phyloP scores from a whole-genome alignment of 2,329 filamentous ascomycete species.

The Lasiodiplodia sp. region DNA sequence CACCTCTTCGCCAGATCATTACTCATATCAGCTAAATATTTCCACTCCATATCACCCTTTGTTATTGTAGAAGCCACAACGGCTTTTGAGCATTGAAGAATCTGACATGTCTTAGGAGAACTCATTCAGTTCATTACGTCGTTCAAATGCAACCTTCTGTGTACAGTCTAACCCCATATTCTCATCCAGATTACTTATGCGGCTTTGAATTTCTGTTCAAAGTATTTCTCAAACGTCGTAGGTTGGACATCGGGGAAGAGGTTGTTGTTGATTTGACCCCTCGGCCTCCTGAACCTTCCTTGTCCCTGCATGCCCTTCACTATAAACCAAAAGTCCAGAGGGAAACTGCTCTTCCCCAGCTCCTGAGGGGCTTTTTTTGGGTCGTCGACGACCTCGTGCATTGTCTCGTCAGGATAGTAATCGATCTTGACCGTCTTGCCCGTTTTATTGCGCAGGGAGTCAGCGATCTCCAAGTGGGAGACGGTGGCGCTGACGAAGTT shows the following conservation, averaged over 20 bases:
- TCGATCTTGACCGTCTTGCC: slow-evolving; percentile 33
- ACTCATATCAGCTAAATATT: too few species aligned
- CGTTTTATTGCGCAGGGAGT: slow-evolving; percentile 35
- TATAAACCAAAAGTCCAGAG: slow-evolving; percentile 39
- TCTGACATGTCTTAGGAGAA: too few species aligned
- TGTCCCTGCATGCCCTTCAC: slow-evolving; percentile 36
- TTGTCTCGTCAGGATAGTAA: slow-evolving; percentile 30
- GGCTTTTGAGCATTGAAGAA: too few species aligned
- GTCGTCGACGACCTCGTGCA: slow-evolving; percentile 33
- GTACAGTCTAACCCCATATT: neutral
- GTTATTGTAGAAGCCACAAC: too few species aligned
- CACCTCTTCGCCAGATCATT: too few species aligned
- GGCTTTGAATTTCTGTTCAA: slow-evolving; percentile 11
- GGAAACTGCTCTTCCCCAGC: slow-evolving; percentile 33
- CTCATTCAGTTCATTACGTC: neutral
- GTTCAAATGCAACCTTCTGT: neutral
- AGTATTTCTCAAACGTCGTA: slow-evolving; percentile 23
- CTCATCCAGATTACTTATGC: neutral
- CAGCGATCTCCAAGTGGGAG: slow-evolving; percentile 35
- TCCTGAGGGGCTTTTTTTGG: slow-evolving; percentile 32
- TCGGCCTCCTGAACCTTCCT: slow-evolving; percentile 35
- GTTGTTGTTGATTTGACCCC: slow-evolving; percentile 35
- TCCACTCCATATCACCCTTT: too few species aligned
- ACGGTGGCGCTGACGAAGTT: slow-evolving; percentile 39
- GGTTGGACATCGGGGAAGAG: slow-evolving; percentile 30